These are phyloP conservation scores for Sclerotinia minor DNA, from an alignment of 2,329 filamentous ascomycete genomes.

Conservation along the genomic window DNA sequence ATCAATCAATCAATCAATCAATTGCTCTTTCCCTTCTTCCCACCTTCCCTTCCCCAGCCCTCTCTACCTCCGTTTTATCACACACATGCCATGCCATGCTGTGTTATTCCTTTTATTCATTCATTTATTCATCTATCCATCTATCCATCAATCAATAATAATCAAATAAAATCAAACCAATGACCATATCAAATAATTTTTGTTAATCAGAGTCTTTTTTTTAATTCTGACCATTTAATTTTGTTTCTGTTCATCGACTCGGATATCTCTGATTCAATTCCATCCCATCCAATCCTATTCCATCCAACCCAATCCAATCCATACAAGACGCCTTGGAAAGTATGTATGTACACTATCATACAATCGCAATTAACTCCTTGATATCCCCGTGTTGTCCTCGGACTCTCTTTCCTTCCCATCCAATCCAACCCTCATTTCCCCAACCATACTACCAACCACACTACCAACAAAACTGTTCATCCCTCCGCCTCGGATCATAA, in stretches of 20 bases:
- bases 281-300: background rate
- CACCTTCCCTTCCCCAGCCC: too few relatives aligned
- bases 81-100: background rate
- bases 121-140: background rate
- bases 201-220: too few relatives aligned
- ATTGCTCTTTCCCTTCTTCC: too few relatives aligned
- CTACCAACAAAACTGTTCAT: constrained; percentile 34
- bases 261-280: background rate
- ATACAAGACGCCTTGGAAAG: background rate
- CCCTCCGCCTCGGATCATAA: constrained; percentile 32
- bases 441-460: constrained; percentile 27
- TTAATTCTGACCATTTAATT: background rate
- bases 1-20: too few relatives aligned
- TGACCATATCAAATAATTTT: background rate
- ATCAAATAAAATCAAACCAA: too few relatives aligned
- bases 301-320: too few relatives aligned
- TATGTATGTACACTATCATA: constrained; percentile 9
- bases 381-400: too few relatives aligned
- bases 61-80: background rate
- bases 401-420: too few relatives aligned
- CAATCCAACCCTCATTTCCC: background rate
- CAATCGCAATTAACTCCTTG: background rate
- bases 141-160: background rate
- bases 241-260: background rate
- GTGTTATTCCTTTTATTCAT: background rate